phyloP scores from a whole-genome alignment of 139 green algal species.

The Micractinium sp. region DNA sequence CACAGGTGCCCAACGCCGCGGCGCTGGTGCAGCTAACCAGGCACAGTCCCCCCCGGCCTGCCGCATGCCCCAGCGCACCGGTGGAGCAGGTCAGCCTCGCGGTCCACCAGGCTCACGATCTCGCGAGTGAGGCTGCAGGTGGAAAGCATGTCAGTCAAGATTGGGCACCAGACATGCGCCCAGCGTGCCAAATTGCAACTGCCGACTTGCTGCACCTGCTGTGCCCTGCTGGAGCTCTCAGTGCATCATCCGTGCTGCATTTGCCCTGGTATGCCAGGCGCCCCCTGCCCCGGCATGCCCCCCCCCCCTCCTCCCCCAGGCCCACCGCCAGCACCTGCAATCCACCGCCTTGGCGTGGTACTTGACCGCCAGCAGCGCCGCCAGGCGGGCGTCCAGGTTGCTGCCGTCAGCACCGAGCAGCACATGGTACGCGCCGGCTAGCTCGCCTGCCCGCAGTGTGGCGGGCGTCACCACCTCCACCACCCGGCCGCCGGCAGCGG shows the following conservation, averaged over 20 bases:
- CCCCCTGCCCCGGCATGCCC: too few relatives aligned
- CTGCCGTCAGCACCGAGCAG: conserved; percentile 64
- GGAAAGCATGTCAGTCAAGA: too few relatives aligned
- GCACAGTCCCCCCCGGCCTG: not conserved
- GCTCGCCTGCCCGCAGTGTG: conserved; percentile 67
- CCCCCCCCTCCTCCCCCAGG: not conserved
- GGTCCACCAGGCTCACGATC: conserved; percentile 84
- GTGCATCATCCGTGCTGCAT: too few relatives aligned
- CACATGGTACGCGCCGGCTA: conserved; percentile 82
- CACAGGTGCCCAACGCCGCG: not conserved
- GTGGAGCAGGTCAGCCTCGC: conserved; percentile 89
- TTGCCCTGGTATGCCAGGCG: not conserved
- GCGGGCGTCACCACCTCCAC: not conserved
- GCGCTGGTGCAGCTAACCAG: not conserved
- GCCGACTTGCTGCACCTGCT: not conserved
- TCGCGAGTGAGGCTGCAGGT: conserved; percentile 49
- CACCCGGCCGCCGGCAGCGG: conserved; percentile 43
- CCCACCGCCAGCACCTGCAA: conserved; percentile 66
- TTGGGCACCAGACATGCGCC: not conserved
- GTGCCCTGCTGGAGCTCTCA: not conserved
- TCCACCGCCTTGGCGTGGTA: conserved; percentile 87
- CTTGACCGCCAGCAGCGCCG: conserved; percentile 91
- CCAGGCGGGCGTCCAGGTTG: conserved; percentile 77
- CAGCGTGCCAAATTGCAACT: not conserved
- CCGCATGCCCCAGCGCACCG: conserved; percentile 19